phyloP scores from a whole-genome alignment of 257 asterid genomes.

The Paraleonurus japonicus region DNA sequence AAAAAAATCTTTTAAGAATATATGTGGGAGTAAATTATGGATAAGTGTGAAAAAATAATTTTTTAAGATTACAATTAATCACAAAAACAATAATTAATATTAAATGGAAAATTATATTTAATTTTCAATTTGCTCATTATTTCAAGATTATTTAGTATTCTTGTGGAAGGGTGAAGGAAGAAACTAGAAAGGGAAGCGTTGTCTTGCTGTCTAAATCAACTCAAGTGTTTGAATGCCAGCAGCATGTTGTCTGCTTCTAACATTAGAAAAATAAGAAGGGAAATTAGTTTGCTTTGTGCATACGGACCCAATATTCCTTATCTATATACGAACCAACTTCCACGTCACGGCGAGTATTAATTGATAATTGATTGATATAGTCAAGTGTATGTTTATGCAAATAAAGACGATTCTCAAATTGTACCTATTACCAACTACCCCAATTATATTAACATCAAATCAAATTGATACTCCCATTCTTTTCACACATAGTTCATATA shows the following conservation, averaged over 20 bases:
- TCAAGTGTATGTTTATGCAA: not conserved
- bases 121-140: no score
- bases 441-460: not conserved
- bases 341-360: not conserved
- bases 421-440: no score
- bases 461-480: no score
- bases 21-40: no score
- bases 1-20: no score
- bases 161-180: not conserved
- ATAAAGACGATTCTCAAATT: no score
- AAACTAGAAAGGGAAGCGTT: not conserved
- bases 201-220: not conserved
- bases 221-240: not conserved
- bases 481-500: no score
- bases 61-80: no score
- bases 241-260: not conserved
- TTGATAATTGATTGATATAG: slow-evolving; percentile 7
- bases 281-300: slow-evolving; percentile 8
- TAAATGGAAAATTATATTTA: no score
- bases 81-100: no score
- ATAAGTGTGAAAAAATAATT: no score
- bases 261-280: not conserved
- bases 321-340: slow-evolving; percentile 18
- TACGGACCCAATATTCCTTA: slow-evolving; percentile 16
- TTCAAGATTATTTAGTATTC: not conserved